Percentiles rank a stretch among this genome's conserved stretches.
phyloP scores from a whole-genome alignment of 2,329 filamentous ascomycete species.

The Nemania sp. region DNA sequence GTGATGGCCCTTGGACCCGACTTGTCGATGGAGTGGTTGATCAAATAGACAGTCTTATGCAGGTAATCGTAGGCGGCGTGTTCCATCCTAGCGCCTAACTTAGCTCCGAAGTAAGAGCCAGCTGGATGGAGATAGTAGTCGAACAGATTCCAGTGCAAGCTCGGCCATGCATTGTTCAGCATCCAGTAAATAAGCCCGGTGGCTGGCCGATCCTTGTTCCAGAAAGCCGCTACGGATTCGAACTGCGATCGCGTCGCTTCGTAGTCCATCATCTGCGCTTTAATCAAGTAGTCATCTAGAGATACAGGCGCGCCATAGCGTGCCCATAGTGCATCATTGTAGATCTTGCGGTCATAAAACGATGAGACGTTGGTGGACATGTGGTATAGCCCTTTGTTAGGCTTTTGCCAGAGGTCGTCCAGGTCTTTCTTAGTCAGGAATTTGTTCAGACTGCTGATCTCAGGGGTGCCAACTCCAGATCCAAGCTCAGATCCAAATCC shows the following conservation, averaged over 20 bases:
- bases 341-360: slow-evolving; percentile 60
- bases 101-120: slow-evolving; percentile 63
- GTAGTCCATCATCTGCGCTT: slow-evolving; percentile 65
- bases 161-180: slow-evolving; percentile 67
- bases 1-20: slow-evolving; percentile 47
- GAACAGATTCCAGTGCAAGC: slow-evolving; percentile 66
- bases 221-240: slow-evolving; percentile 57
- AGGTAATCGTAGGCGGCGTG: slow-evolving; percentile 60
- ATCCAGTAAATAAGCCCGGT: slow-evolving; percentile 70
- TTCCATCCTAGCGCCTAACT: slow-evolving; percentile 53
- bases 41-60: slow-evolving; percentile 50
- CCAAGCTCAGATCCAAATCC: slow-evolving; percentile 67
- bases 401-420: slow-evolving; percentile 58
- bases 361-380: slow-evolving; percentile 60
- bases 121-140: slow-evolving; percentile 64
- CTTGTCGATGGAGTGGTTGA: slow-evolving; percentile 54
- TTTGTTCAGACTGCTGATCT: slow-evolving; percentile 54
- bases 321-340: slow-evolving; percentile 57
- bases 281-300: slow-evolving; percentile 61
- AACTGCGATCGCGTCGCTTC: slow-evolving; percentile 64
- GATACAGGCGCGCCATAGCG: slow-evolving; percentile 56
- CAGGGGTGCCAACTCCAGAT: slow-evolving; percentile 64
- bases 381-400: slow-evolving; percentile 58
- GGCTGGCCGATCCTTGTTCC: slow-evolving; percentile 54
- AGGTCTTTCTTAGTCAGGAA: slow-evolving; percentile 57